Conservation (phyloP, 192 early-diverging fungal genomes). For the Coemansia sp. region DNA sequence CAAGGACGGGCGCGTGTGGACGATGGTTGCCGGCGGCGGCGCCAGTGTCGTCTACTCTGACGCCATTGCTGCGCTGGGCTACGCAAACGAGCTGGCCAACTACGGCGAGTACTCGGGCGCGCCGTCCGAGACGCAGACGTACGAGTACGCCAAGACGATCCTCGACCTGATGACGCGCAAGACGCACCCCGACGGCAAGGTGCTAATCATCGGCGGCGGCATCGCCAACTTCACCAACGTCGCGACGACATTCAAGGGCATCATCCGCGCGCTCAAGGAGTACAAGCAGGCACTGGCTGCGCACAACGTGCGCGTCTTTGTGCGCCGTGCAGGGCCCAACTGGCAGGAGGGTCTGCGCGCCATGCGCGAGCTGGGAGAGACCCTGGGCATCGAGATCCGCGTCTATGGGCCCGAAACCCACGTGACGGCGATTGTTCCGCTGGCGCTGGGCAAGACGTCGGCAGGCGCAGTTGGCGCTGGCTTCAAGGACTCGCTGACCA, state of each 20-base stretch:
- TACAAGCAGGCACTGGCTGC: constrained; percentile 84
- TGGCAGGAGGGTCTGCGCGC: constrained; percentile 98
- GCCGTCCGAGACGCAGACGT: constrained; percentile 98
- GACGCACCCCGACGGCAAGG: constrained; percentile 86
- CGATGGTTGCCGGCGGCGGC: constrained; percentile 99
- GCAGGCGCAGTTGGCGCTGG: constrained; percentile 59
- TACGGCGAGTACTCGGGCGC: constrained; percentile 99
- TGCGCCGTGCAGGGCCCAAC: constrained; percentile 98
- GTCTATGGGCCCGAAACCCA: constrained; percentile 98
- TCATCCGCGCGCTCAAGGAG: constrained; percentile 91
- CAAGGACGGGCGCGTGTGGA: constrained; percentile 95
- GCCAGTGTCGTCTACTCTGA: constrained; percentile 98
- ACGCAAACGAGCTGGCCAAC: constrained; percentile 93
- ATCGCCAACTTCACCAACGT: constrained; percentile 99
- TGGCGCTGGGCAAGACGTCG: constrained; percentile 69
- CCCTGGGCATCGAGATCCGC: constrained; percentile 89
- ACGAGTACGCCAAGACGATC: constrained; percentile 99
- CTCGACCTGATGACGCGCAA: constrained; percentile 96
- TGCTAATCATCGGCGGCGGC: constrained; percentile 98
- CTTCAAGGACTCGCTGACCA: constrained; percentile 59
- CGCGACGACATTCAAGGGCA: constrained; percentile 98
- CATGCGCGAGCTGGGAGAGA: constrained; percentile 91
- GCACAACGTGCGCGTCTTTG: constrained; percentile 92
- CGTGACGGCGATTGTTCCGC: constrained; percentile 97
- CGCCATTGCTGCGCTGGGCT: constrained; percentile 97